phyloP scores from a whole-genome alignment of 2,329 filamentous ascomycete species.

The Penicillium sp. region DNA sequence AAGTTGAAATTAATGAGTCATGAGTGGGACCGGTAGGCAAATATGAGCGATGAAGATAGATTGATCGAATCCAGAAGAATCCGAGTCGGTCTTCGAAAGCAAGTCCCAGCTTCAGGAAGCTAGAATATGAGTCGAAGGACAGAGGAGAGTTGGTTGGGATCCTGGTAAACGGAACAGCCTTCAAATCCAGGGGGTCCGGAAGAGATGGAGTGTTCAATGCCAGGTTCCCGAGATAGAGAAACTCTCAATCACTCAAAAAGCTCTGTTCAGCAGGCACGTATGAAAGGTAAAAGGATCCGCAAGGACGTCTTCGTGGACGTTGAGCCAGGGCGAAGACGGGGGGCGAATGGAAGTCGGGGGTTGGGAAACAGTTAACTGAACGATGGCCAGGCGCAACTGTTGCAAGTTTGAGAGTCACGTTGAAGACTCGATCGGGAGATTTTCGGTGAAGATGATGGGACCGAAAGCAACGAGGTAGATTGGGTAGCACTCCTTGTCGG shows the following conservation, averaged over 20 bases:
- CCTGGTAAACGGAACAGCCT: conserved; percentile 22
- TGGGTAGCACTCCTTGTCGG: conserved; percentile 3
- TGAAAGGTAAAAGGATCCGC: neutral
- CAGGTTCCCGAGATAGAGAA: conserved; percentile 21
- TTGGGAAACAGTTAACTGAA: neutral
- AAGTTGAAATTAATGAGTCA: conserved; percentile 30
- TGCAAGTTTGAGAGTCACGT: neutral
- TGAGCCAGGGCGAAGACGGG: conserved; percentile 2
- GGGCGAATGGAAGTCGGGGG: conserved; percentile 1
- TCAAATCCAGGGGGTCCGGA: conserved; percentile 21
- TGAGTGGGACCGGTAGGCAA: conserved; percentile 18
- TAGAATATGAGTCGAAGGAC: neutral
- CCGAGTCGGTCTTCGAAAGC: neutral
- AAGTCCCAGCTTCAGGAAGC: conserved; percentile 5
- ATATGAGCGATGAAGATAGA: conserved; percentile 5
- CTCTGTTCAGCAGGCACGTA: conserved; percentile 1
- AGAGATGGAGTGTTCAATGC: conserved; percentile 22
- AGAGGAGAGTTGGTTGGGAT: conserved; percentile 11
- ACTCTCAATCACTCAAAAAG: conserved; percentile 4
- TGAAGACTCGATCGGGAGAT: neutral
- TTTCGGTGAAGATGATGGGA: neutral
- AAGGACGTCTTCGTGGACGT: neutral
- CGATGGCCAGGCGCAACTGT: neutral
- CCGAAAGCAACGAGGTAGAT: neutral
- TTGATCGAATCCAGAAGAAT: conserved; percentile 1